Evolutionary conservation across 202 grass and related monocot species (phyloP).

Genomic region (Musa balbisiana): DNA sequence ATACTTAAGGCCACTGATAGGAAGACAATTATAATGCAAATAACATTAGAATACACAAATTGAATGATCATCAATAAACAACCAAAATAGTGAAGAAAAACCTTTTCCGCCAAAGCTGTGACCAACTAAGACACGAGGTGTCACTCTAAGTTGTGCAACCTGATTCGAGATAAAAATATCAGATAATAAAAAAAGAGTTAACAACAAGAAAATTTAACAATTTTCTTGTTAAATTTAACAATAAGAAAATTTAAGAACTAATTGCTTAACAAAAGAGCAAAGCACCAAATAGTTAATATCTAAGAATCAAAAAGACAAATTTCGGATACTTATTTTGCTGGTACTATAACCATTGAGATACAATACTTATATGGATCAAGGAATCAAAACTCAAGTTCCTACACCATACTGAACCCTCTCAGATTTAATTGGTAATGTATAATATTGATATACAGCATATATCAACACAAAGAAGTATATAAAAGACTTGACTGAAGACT

Average conservation of each 20-base stretch:
- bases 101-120: slow-evolving; percentile 99
- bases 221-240: no score
- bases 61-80: neutral
- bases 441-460: neutral
- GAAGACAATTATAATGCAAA: neutral
- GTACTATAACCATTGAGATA: neutral
- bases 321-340: neutral
- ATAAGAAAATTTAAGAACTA: no score
- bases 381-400: neutral
- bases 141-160: slow-evolving; percentile 74
- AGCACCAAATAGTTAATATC: neutral
- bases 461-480: no score
- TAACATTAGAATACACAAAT: neutral
- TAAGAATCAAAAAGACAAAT: neutral
- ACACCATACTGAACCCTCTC: neutral
- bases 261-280: neutral
- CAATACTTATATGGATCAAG: neutral
- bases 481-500: neutral
- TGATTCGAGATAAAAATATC: slow-evolving; percentile 30
- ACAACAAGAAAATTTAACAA: no score
- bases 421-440: neutral
- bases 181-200: neutral
- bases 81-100: slow-evolving; percentile 17
- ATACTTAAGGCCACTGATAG: slow-evolving; percentile 87
- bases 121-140: slow-evolving; percentile 81